These are phyloP conservation scores for Vitis labrusca DNA, from an alignment of 164 flowering plant genomes.

Conservation along the genomic window DNA sequence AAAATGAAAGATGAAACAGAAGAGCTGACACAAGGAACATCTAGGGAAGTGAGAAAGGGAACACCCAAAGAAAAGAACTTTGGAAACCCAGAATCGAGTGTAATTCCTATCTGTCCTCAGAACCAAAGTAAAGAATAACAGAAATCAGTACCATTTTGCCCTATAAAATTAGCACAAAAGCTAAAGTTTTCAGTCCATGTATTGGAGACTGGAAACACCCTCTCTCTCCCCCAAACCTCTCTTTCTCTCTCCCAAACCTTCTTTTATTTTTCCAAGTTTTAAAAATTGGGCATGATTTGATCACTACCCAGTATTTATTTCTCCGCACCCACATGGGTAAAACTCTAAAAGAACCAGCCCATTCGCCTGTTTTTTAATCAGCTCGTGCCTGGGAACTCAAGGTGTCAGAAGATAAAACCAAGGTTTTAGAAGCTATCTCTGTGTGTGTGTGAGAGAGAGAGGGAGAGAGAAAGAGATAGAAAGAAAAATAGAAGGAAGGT, in stretches of 20 bases:
- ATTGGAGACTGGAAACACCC: constrained; percentile 71
- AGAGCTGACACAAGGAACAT: constrained; percentile 62
- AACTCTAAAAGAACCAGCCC: constrained; percentile 33
- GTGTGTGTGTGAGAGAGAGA: not conserved
- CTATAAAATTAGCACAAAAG: constrained; percentile 49
- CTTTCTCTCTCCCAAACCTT: constrained; percentile 16
- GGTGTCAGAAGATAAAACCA: constrained; percentile 40
- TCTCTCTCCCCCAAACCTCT: constrained; percentile 17
- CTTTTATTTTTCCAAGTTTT: not conserved
- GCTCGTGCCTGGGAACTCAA: constrained; percentile 34
- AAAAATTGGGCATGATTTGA: constrained; percentile 38
- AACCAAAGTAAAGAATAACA: constrained; percentile 56
- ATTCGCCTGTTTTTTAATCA: constrained; percentile 25
- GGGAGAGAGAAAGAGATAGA: constrained; percentile 12
- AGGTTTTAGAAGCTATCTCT: constrained; percentile 25
- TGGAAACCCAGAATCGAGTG: constrained; percentile 56
- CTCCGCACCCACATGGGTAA: constrained; percentile 48
- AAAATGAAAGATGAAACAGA: constrained; percentile 6
- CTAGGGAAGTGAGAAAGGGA: constrained; percentile 86
- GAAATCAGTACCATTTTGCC: constrained; percentile 30
- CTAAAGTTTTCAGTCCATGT: constrained; percentile 72
- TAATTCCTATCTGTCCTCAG: constrained; percentile 44
- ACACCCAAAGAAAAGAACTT: constrained; percentile 47
- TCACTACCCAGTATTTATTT: constrained; percentile 46
- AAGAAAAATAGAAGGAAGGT: constrained; percentile 6